These are phyloP conservation scores for Yamadazyma friedrichii DNA, from an alignment of 1,139 yeast genomes.

Conservation along the genomic window DNA sequence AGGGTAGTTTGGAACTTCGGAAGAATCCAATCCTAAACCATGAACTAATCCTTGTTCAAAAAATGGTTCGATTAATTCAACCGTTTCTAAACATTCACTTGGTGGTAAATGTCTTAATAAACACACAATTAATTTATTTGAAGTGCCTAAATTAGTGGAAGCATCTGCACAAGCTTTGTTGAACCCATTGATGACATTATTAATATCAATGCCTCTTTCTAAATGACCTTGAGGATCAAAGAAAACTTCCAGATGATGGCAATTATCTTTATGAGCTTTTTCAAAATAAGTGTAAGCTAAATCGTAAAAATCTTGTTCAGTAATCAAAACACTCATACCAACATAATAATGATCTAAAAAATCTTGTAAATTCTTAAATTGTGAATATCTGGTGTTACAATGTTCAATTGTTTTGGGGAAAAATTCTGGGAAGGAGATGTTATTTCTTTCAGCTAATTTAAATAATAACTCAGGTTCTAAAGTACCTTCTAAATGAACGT, in stretches of 20 bases:
- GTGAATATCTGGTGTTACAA: slow-evolving; percentile 55
- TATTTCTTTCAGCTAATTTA: slow-evolving; percentile 60
- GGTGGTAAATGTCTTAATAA: slow-evolving; percentile 71
- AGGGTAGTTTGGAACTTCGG: slow-evolving; percentile 77
- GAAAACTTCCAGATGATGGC: slow-evolving; percentile 67
- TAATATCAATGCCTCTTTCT: slow-evolving; percentile 60
- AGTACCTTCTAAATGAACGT: slow-evolving; percentile 79
- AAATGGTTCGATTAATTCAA: slow-evolving; percentile 49
- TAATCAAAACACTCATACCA: slow-evolving; percentile 69
- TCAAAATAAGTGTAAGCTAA: slow-evolving; percentile 72
- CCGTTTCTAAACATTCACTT: slow-evolving; percentile 53
- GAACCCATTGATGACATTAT: slow-evolving; percentile 62
- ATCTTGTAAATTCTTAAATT: slow-evolving; percentile 68
- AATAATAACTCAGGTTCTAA: slow-evolving; percentile 69
- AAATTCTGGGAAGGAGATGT: slow-evolving; percentile 51
- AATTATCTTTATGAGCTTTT: slow-evolving; percentile 60
- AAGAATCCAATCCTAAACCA: slow-evolving; percentile 75
- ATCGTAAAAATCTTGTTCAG: slow-evolving; percentile 66
- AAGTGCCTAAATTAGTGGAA: slow-evolving; percentile 52
- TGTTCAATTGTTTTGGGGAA: slow-evolving; percentile 58
- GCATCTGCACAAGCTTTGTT: slow-evolving; percentile 64
- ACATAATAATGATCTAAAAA: slow-evolving; percentile 75
- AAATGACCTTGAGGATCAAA: slow-evolving; percentile 86
- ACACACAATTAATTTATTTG: slow-evolving; percentile 77
- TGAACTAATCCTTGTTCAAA: slow-evolving; percentile 57